Evolutionary conservation across 768 basidiomycete genomes (phyloP), one percentile per base, ranked within the genome.

Genomic region (Tricholoma hemisulphureum): DNA sequence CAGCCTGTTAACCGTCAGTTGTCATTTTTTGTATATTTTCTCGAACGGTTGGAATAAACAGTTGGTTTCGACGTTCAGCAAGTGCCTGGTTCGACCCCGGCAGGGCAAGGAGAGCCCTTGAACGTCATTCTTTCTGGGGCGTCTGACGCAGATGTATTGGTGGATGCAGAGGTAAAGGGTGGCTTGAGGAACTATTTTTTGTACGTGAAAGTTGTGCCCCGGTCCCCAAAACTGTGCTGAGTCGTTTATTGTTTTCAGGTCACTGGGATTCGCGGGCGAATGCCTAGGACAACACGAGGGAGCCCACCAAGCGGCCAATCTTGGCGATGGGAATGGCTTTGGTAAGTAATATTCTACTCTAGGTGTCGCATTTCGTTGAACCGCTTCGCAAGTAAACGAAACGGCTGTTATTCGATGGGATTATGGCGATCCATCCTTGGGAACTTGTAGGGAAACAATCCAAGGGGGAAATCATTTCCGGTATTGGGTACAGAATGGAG

Each of bases 381-480:
- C 26, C 31, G 20, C 31, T 34, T 39, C 32, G 13, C 39, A 67
- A 93, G 91, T 79, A 58, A 91, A 93, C 69, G 87, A 97, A 69
- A 88, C 89, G 0, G 84, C 85, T 7, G 89, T 88, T n/a, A 84
- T 95, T 23, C 81, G 95, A 32, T 94, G 84, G 82, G 83, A 94
- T 67, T 98, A 91, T 69, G 85, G 84, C 7, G 85, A 96, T 63
- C 82, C 86, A 1, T 75, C 84, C 52, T 71, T 95, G n/a, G 95
- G 95, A 0, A 83, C 93, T 1, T 96, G 95, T 72, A 75, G 82
- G 63, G 94, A 97, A 72, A 90, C 91, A 2, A 80, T 95, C 39
- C 67, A 90, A 62, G 94, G 94, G 2, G 95, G 95, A 6, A 82
- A 90, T 66, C 94, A 97, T 67, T 84, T 94, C 67, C 83, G 94